These are phyloP conservation scores for Botrytis fragariae DNA, from an alignment of 2,329 filamentous ascomycete genomes.

Conservation along the genomic window DNA sequence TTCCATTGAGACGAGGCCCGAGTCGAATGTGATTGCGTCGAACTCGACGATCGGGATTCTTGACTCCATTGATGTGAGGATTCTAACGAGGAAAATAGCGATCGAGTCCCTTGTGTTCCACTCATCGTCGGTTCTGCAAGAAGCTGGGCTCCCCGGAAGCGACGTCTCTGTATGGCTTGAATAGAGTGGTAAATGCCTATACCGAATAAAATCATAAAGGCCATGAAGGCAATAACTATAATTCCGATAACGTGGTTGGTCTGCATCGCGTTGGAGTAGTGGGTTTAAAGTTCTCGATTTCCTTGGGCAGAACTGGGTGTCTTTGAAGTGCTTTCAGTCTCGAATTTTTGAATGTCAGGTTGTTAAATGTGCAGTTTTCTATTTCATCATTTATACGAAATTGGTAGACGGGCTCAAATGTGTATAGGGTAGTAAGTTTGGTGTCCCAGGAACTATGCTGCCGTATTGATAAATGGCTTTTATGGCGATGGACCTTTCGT, in stretches of 20 bases:
- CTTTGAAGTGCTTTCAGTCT: background rate
- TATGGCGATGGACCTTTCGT: background rate
- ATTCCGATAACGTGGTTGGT: background rate
- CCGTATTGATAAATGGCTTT: background rate
- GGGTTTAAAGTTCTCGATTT: background rate
- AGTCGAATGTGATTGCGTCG: constrained; percentile 1
- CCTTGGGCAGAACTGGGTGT: background rate
- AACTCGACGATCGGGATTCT: background rate
- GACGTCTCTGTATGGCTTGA: background rate
- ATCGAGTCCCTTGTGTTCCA: background rate
- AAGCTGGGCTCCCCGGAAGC: background rate
- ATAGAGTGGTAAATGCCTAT: background rate
- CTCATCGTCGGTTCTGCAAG: background rate
- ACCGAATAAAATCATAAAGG: background rate
- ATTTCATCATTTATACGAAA: background rate
- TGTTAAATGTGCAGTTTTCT: background rate
- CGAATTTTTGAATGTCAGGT: background rate
- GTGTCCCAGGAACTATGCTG: background rate
- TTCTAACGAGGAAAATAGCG: background rate
- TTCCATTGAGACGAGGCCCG: background rate
- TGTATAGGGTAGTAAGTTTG: background rate
- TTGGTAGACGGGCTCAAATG: background rate
- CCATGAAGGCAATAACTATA: background rate
- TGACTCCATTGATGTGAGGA: background rate
- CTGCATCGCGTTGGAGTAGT: background rate